Base-by-base conservation (phyloP, 805 yeast genomes). In the Metschnikowia hibisci region DNA sequence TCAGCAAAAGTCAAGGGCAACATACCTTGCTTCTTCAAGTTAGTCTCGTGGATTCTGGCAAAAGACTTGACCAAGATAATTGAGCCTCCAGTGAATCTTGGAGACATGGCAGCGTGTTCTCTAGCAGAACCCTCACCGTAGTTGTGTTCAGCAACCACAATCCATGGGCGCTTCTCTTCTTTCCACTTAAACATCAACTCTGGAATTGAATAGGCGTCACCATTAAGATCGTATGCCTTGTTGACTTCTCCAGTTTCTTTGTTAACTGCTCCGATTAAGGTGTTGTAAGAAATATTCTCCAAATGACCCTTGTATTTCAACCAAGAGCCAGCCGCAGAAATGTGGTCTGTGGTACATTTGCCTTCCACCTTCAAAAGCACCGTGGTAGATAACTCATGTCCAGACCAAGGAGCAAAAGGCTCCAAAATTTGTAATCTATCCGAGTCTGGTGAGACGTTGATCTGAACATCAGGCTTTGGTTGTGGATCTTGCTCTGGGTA, bases 111-210 rank as follows among this genome's bases (percentile, higher is more conserved):
- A 35, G 99, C 99, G 60, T 91, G 99, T 66, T 91, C 99, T 78
- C 99, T 86, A 26, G 99, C 97, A 39, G 97, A 90, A 57, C 99
- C 99, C 73, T 91, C 99, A 69, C 99, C 99, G 61, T 91, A 93
- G 69, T 91, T 91, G 63, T 93, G 96, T 66, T 93, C 99, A 42
- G 97, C 98, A 51, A 93, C 84, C 34, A 93, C 97, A 53, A 81
- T 77, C 99, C 99, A 91, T 15, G 95, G 93, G 55, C 85, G 77
- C 13, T 67, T 55, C 48, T 87, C 93, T 40, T 80, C 72, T 64
- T 91, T 90, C 97, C 97, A 93, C 66, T 86, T 86, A 67, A 82
- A 84, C 96, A 93, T 93, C 47, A 90, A 76, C 54, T 88, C 97
- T n/a, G 99, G 99, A 52, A 93, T 93, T 22, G 89, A 78, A 58